Percentiles rank a stretch among this genome's conserved stretches.
These are phyloP conservation scores for Trichoderma endophyticum DNA, from an alignment of 2,329 filamentous ascomycete species.

Conservation along the genomic window DNA sequence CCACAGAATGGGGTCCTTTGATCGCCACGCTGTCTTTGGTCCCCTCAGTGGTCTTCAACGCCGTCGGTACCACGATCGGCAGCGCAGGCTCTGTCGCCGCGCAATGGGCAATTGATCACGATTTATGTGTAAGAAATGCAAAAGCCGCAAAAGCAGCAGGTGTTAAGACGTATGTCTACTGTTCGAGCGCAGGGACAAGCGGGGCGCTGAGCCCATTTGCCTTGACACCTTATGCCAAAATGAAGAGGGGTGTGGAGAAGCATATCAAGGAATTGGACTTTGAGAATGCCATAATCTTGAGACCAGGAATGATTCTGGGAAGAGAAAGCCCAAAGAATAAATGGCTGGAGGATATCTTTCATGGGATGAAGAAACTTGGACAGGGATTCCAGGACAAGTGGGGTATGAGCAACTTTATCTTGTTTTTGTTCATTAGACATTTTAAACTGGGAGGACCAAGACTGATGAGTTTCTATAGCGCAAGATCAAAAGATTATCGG, in stretches of 20 bases:
- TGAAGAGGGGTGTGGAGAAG: background rate
- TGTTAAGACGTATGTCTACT: background rate
- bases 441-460: background rate
- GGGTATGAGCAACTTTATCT: background rate
- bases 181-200: background rate
- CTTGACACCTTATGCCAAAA: background rate
- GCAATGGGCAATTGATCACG: background rate
- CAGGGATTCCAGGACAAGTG: background rate
- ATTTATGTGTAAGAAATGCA: background rate
- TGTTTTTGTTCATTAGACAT: background rate
- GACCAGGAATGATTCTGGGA: background rate
- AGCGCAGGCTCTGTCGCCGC: background rate
- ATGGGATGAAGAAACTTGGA: background rate
- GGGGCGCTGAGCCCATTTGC: background rate
- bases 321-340: background rate
- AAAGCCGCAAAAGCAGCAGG: background rate
- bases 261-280: background rate
- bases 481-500: background rate
- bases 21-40: background rate
- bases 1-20: background rate
- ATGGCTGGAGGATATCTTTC: background rate
- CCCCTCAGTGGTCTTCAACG: background rate
- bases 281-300: background rate
- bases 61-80: background rate
- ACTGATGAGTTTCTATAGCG: background rate